Conservation (phyloP, 352 stramenopile species). For the Phytophthora crassamura region DNA sequence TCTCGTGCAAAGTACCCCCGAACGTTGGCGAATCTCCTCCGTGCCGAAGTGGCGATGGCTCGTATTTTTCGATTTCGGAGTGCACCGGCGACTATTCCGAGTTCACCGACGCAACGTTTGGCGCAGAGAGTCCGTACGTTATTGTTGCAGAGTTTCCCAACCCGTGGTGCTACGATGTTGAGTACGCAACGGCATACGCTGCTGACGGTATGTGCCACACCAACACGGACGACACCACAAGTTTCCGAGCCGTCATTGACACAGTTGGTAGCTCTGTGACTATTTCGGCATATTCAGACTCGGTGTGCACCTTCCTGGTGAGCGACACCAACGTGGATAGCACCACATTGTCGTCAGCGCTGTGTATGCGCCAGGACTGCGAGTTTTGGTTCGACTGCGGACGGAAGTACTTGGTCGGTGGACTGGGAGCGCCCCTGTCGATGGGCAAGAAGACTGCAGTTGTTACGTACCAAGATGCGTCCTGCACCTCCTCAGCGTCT, state of each 20-base stretch:
- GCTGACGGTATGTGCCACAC: constrained; percentile 10
- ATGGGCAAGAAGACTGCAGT: constrained; percentile 5
- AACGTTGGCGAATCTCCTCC: background rate
- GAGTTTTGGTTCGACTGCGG: too few species aligned
- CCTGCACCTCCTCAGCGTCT: background rate
- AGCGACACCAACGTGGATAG: background rate
- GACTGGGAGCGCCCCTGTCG: constrained; percentile 4
- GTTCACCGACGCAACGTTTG: background rate
- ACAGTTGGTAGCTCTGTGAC: background rate
- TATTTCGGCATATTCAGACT: constrained; percentile 2
- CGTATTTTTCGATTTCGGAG: background rate
- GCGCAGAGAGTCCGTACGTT: background rate
- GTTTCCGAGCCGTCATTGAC: constrained; percentile 5
- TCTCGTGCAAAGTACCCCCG: background rate
- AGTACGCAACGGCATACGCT: constrained; percentile 8
- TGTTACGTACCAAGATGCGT: background rate
- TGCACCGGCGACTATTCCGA: constrained; percentile 5
- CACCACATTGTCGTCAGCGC: too few species aligned
- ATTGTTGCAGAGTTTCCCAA: background rate
- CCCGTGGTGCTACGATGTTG: too few species aligned
- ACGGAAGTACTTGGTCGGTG: constrained; percentile 6
- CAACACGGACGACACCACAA: constrained; percentile 9
- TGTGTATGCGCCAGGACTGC: too few species aligned
- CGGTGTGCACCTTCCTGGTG: background rate
- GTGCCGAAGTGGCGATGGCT: too few species aligned